Evolutionary conservation across 371 early-diverging fungal species (phyloP).

Genomic region (Dinochytrium kinnereticum): DNA sequence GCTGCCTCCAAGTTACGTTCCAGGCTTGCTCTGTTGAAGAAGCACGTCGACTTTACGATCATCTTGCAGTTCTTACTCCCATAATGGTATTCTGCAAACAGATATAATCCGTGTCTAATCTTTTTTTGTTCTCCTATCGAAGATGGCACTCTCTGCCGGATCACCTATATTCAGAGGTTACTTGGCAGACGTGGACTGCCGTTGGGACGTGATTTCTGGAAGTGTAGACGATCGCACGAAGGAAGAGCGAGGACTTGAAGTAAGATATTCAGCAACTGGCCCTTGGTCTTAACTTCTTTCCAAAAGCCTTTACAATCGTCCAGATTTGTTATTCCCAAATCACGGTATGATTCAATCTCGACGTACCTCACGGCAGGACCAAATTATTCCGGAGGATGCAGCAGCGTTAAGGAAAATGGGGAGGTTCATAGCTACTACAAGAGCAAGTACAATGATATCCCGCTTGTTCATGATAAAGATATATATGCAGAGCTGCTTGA

Average conservation of each 20-base stretch:
- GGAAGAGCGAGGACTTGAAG: conserved; percentile 89
- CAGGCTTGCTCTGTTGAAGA: conserved; percentile 97
- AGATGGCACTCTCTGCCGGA: conserved; percentile 91
- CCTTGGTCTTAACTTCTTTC: neutral
- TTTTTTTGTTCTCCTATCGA: neutral
- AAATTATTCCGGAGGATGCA: conserved; percentile 54
- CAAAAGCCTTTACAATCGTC: conserved; percentile 67
- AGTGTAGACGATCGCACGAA: conserved; percentile 96
- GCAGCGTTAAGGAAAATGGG: conserved; percentile 1
- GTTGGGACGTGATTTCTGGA: conserved; percentile 97
- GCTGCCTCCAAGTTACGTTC: conserved; percentile 98
- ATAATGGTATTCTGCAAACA: conserved; percentile 73
- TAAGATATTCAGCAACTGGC: conserved; percentile 34
- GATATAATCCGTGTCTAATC: neutral
- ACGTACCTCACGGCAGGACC: conserved; percentile 81
- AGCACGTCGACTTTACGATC: conserved; percentile 95
- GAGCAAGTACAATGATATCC: conserved; percentile 95
- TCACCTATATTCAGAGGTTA: conserved; percentile 95
- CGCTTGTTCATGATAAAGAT: conserved; percentile 80
- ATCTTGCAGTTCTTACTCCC: conserved; percentile 91
- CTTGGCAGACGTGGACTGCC: conserved; percentile 94
- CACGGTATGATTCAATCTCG: conserved; percentile 96
- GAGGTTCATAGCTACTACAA: conserved; percentile 62
- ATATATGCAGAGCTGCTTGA: conserved; percentile 74
- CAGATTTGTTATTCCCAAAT: conserved; percentile 79